These are phyloP conservation scores for Bryoglossum gracile DNA, from an alignment of 495 filamentous ascomycete genomes.

Conservation along the genomic window DNA sequence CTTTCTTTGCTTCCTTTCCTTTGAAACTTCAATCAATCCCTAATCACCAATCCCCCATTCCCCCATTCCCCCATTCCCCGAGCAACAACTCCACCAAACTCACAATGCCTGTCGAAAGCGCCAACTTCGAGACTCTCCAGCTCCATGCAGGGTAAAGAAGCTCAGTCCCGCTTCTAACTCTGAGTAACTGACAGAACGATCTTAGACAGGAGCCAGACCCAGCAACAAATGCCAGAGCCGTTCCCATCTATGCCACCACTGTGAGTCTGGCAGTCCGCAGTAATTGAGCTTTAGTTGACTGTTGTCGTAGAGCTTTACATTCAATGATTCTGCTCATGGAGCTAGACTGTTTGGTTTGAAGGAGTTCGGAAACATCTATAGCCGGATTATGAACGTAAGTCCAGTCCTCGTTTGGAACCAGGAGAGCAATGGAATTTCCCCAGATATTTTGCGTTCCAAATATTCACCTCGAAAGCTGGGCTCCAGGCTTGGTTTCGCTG, in stretches of 20 bases:
- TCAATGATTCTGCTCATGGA: constrained; percentile 96
- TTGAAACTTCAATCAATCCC: background rate
- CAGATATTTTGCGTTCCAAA: no score
- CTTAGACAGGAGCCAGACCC: constrained; percentile 73
- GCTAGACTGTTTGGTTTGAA: constrained; percentile 95
- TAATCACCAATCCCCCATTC: background rate
- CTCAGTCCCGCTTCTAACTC: constrained; percentile 11
- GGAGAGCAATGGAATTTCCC: no score
- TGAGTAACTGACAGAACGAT: constrained; percentile 3
- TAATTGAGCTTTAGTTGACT: constrained; percentile 10
- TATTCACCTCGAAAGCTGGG: no score
- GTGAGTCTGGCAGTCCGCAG: no score
- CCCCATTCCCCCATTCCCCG: no score
- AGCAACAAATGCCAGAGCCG: constrained; percentile 82
- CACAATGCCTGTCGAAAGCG: constrained; percentile 21
- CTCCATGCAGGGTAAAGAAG: constrained; percentile 80
- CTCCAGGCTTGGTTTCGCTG: no score
- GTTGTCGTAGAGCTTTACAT: constrained; percentile 65
- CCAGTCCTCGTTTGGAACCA: background rate
- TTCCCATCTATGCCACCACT: constrained; percentile 93
- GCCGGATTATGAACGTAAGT: constrained; percentile 84
- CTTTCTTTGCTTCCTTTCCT: background rate
- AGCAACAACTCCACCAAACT: background rate
- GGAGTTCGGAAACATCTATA: constrained; percentile 98
- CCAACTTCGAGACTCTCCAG: constrained; percentile 88